Conservation (phyloP, 352 stramenopile genomes). For the Peronospora farinosa region DNA sequence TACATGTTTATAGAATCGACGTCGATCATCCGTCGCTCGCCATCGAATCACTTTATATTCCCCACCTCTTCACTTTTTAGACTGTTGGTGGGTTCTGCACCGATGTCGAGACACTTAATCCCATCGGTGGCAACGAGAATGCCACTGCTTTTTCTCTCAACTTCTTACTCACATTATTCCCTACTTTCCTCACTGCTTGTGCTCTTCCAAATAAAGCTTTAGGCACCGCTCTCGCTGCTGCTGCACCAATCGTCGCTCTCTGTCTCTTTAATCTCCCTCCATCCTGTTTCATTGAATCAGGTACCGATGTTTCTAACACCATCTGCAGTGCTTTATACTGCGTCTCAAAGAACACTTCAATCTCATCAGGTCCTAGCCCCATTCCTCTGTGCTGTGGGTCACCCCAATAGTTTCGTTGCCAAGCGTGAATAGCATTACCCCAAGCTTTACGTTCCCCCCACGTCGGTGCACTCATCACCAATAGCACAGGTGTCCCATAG, state of each 20-base stretch:
- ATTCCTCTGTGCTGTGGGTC: conserved; percentile 58
- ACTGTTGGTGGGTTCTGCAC: conserved; percentile 40
- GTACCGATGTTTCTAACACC: conserved; percentile 29
- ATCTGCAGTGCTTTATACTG: conserved; percentile 53
- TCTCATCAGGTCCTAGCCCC: conserved; percentile 45
- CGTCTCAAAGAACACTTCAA: conserved; percentile 70
- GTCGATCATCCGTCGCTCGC: background rate
- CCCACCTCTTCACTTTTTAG: conserved; percentile 8
- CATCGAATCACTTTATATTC: background rate
- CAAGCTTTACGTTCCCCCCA: conserved; percentile 76
- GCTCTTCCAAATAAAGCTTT: conserved; percentile 48
- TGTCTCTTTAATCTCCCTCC: conserved; percentile 16
- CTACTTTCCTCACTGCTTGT: conserved; percentile 55
- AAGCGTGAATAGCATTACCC: conserved; percentile 83
- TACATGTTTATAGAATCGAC: background rate
- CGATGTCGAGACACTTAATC: conserved; percentile 53
- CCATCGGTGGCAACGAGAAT: conserved; percentile 70
- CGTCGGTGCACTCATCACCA: conserved; percentile 64
- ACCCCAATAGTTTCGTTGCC: conserved; percentile 83
- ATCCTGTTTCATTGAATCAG: conserved; percentile 11
- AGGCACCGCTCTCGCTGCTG: conserved; percentile 29
- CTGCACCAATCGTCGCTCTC: conserved; percentile 10
- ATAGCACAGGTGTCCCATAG: conserved; percentile 43
- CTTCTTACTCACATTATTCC: conserved; percentile 58
- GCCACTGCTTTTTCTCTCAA: conserved; percentile 55